Base-by-base conservation (phyloP, 495 filamentous ascomycete species). In the Hypoxylon perforatum region DNA sequence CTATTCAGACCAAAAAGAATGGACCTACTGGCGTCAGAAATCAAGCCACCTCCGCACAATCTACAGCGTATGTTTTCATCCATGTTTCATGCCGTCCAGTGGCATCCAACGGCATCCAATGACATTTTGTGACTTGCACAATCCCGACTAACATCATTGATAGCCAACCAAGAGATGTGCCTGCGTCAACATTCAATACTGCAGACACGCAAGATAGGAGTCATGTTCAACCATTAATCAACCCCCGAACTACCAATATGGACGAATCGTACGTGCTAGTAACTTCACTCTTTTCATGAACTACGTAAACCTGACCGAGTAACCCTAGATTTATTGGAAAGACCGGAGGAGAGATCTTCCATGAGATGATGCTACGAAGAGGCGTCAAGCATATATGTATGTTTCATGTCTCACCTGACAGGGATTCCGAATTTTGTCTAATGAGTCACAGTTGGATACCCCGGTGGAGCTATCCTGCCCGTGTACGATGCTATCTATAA, bases 311-410 rank as follows among this genome's bases (percentile, higher is more conserved):
- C 75, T 78, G 56, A 76, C 71, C 62, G n/a, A 38, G 47, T 42
- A 71, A 69, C 63, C 47, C 0, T 22, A 91, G 92, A 53, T 97
- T 99, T 81, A 91, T 98, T 74, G 96, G 96, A 30, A 91, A 92
- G 82, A 96, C 85, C 49, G 96, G 96, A 76, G 95, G 95, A 73
- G 89, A 97, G 75, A 98, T 99, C 63, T 97, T 99, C 82, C 93
- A 99, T 72, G 94, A 99, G 79, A 98, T 99, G 95, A 97, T 99
- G 92, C 85, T 93, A 39, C 83, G 95, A 72, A 92, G 94, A 63
- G 87, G 82, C 63, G 96, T 99, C 25, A 94, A 97, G 81, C 91
- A 96, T 77, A 83, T 97, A 71, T 96, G 91, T 93, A 81, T 76
- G 90, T 91, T 71, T 45, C 47, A 28, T 68, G 59, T 38, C 35